Evolutionary conservation across 2,329 filamentous ascomycete genomes (phyloP).

Genomic region (Exophiala dermatitidis): DNA sequence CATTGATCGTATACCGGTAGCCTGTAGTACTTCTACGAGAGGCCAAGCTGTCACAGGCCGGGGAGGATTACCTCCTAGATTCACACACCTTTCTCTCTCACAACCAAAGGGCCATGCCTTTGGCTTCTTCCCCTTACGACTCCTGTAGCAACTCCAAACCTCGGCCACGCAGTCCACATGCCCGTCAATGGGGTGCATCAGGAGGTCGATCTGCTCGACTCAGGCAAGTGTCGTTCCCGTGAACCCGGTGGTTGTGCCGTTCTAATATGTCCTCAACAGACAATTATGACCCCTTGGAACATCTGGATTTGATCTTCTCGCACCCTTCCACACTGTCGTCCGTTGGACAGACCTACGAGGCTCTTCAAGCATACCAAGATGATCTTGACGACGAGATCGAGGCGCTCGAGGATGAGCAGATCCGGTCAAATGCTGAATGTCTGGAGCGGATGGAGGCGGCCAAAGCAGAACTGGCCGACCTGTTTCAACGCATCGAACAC

Average conservation of each 20-base stretch:
- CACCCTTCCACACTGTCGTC: conserved; percentile 78
- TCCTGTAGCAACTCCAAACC: not conserved
- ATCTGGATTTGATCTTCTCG: conserved; percentile 89
- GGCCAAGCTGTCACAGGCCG: too few species aligned
- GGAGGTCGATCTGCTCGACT: conserved; percentile 38
- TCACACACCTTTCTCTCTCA: too few species aligned
- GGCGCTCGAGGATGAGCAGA: conserved; percentile 64
- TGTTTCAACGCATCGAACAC: conserved; percentile 91
- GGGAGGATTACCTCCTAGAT: too few species aligned
- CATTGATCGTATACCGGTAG: not conserved
- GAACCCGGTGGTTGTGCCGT: not conserved
- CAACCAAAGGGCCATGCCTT: conserved; percentile 1
- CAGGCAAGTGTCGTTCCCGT: conserved; percentile 32
- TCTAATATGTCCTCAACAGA: conserved; percentile 37
- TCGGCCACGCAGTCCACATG: conserved; percentile 13
- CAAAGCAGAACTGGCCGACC: conserved; percentile 76
- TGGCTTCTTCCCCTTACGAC: not conserved
- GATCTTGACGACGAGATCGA: conserved; percentile 73
- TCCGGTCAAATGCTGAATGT: conserved; percentile 76
- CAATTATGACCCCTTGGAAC: conserved; percentile 86
- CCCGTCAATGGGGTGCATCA: conserved; percentile 19
- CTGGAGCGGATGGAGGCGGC: conserved; percentile 86
- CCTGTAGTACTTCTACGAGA: too few species aligned
- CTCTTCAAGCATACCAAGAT: conserved; percentile 69
- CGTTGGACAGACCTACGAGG: conserved; percentile 64